Evolutionary conservation across 2,329 filamentous ascomycete genomes (phyloP).

Genomic region (Calonectria hawksworthii): DNA sequence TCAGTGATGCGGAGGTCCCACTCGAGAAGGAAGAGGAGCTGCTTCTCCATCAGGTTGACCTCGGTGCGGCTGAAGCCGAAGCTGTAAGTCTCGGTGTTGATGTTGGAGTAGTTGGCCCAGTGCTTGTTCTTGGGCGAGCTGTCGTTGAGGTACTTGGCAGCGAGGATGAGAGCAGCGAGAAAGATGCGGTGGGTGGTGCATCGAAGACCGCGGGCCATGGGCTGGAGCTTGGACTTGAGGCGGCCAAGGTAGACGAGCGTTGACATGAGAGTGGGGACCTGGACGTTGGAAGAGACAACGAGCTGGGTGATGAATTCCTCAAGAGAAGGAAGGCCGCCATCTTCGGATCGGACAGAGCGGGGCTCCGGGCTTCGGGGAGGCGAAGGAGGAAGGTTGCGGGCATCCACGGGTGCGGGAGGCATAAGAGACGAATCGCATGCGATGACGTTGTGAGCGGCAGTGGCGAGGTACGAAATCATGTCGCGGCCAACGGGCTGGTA

Average conservation of each 20-base stretch:
- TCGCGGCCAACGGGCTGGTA: conserved; percentile 80
- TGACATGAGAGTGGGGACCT: conserved; percentile 97
- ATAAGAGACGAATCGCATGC: conserved; percentile 78
- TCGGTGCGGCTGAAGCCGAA: conserved; percentile 96
- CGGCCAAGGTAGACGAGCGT: conserved; percentile 93
- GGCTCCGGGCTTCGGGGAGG: conserved; percentile 66
- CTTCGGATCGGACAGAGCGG: conserved; percentile 61
- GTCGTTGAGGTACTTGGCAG: conserved; percentile 98
- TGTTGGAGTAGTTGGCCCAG: conserved; percentile 93
- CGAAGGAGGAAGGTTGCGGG: conserved; percentile 58
- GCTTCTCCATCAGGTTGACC: conserved; percentile 99
- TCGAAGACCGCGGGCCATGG: conserved; percentile 94
- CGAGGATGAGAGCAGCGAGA: conserved; percentile 85
- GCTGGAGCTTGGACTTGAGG: conserved; percentile 86
- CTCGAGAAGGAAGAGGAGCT: conserved; percentile 92
- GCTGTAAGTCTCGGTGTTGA: conserved; percentile 73
- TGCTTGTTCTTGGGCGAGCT: conserved; percentile 99
- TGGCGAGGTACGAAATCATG: conserved; percentile 84
- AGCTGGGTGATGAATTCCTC: conserved; percentile 94
- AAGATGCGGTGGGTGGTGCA: conserved; percentile 99
- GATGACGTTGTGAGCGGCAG: conserved; percentile 83
- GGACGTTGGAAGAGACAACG: conserved; percentile 93
- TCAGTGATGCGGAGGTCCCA: conserved; percentile 92
- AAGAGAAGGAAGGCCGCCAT: conserved; percentile 78
- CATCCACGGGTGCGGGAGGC: conserved; percentile 57